Evolutionary conservation across 306 rosid species (phyloP).

Genomic region (Quercus dentata): DNA sequence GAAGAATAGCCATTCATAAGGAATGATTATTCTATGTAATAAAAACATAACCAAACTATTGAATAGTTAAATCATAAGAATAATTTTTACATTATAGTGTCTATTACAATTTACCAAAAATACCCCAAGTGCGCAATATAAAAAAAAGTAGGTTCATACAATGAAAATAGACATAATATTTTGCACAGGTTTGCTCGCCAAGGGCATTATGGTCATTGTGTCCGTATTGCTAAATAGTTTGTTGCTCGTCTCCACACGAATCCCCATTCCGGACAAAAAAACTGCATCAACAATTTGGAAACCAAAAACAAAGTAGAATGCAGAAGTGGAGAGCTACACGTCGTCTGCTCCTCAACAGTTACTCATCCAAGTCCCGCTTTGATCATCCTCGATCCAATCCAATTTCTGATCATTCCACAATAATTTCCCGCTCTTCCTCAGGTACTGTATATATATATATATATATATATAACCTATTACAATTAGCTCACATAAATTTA

Average conservation of each 20-base stretch:
- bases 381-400: slow-evolving; percentile 19
- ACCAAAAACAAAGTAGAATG: slow-evolving; percentile 22
- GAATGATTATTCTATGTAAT: fast-evolving
- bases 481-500: not conserved
- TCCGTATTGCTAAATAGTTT: not conserved
- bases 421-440: slow-evolving; percentile 23
- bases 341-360: slow-evolving; percentile 38
- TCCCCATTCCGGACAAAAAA: not conserved
- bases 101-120: too few relatives aligned
- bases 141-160: too few relatives aligned
- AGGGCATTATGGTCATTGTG: not conserved
- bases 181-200: too few relatives aligned
- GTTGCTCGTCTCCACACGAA: too few relatives aligned
- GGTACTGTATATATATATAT: slow-evolving; percentile 4
- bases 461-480: not conserved
- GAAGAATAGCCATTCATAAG: too few relatives aligned
- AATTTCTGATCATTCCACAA: not conserved
- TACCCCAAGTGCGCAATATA: too few relatives aligned
- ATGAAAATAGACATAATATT: too few relatives aligned
- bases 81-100: fast-evolving
- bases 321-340: slow-evolving; percentile 41
- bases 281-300: not conserved
- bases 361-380: slow-evolving; percentile 17
- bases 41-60: too few relatives aligned
- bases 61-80: too few relatives aligned